Conservation (phyloP, 768 basidiomycete species). For the Suillus fuscotomentosus region DNA sequence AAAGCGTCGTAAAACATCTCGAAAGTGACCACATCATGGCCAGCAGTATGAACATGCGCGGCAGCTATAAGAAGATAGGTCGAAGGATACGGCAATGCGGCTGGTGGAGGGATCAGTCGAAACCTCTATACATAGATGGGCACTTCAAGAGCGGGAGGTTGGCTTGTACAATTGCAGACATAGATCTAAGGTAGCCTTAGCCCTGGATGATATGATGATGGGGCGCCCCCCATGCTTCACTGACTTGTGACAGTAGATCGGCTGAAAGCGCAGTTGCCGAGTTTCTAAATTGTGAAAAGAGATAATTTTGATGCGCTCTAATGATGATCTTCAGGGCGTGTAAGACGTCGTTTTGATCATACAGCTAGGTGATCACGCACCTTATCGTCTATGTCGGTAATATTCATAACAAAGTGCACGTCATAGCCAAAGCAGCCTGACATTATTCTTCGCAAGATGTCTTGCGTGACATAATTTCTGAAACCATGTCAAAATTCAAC, state of each 20-base stretch:
- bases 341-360: constrained; percentile 2
- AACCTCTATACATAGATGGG: too few species aligned
- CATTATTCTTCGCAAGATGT: constrained; percentile 85
- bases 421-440: constrained; percentile 97
- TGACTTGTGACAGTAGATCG: constrained; percentile 55
- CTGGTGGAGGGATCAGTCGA: too few species aligned
- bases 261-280: constrained; percentile 54
- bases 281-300: constrained; percentile 60
- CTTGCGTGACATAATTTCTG: constrained; percentile 97
- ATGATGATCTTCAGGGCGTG: constrained; percentile 73
- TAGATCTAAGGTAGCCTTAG: too few species aligned
- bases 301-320: constrained; percentile 79
- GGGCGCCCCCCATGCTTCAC: constrained; percentile 53
- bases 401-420: constrained; percentile 98
- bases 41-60: too few species aligned
- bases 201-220: too few species aligned
- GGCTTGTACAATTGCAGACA: too few species aligned
- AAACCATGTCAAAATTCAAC: constrained; percentile 6
- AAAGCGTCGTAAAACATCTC: too few species aligned
- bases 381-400: constrained; percentile 99
- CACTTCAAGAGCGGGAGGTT: too few species aligned
- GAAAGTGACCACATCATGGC: too few species aligned
- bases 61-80: too few species aligned
- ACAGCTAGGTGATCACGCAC: constrained; percentile 38
- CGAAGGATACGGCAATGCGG: too few species aligned